Base-by-base conservation (phyloP, 2,329 filamentous ascomycete species). In the Microdochium trichocladiopsis region DNA sequence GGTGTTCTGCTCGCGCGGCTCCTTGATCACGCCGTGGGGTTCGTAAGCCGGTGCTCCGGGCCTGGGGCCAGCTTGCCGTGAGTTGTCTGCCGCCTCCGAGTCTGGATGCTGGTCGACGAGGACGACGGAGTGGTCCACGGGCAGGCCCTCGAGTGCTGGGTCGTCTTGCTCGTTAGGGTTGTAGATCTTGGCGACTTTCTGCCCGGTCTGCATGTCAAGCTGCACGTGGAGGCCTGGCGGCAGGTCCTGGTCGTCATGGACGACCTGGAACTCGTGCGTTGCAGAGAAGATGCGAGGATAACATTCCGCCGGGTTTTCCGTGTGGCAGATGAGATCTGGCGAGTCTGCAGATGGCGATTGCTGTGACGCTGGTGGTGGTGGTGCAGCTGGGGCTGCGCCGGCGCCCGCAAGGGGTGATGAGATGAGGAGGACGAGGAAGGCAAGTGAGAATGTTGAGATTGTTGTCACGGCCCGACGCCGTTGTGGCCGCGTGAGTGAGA, bases 131-230 rank as follows among this genome's bases (percentile, higher is more conserved):
- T 72, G 71, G 53, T 83, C 78, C 5, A 77, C 71, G 1, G 77
- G 74, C 2, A 81, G 61, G n/a, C 76, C 77, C 31, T 76, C 72
- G 1, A 80, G 67, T 0, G 69, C 69, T 16, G 73, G 63, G 49
- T 74, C 68, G 8, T 14, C 8, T 18, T 66, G 62, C 56, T 84
- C 80, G 12, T 70, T 70, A 1, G 80, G 80, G 18, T 83, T 73
- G 64, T 87, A 81, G 55, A 87, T 72, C 61, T 86, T 84, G 57
- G 84, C 85, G 63, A 87, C 82, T 58, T 82, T 84, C 57, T 74
- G 60, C 22, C 85, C 84, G 0, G 83, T 84, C 58, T 75, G 74
- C 48, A 88, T 74, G 61, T 88, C 80, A 51, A 88, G 67, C 37
- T 84, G 79, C 50, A 88, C 76, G 62, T 88, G 85, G 4, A 88